phyloP scores from a whole-genome alignment of 495 filamentous ascomycete species.

The Thermothielavioides terrestris region DNA sequence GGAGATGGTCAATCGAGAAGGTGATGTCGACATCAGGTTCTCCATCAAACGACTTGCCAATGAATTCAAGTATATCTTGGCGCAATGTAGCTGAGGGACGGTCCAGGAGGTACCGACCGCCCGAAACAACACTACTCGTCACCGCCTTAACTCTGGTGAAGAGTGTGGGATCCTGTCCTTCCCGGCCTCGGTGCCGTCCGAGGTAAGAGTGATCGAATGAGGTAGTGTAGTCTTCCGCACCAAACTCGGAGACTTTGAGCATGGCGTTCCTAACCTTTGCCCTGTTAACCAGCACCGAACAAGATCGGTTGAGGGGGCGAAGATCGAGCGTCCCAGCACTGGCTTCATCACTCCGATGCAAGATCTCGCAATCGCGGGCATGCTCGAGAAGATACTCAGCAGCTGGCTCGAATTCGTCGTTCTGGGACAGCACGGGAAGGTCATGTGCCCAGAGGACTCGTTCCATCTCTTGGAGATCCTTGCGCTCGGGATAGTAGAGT shows the following conservation, averaged over 20 bases:
- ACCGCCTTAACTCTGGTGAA: neutral
- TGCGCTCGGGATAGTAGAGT: slow-evolving; percentile 23
- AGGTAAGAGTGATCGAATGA: slow-evolving; percentile 29
- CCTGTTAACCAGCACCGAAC: slow-evolving; percentile 25
- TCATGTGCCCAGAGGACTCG: slow-evolving; percentile 13
- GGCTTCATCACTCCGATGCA: neutral
- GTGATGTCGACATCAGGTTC: neutral
- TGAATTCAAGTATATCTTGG: neutral
- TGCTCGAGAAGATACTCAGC: slow-evolving; percentile 1
- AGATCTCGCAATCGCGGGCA: slow-evolving; percentile 3
- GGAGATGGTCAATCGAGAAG: slow-evolving; percentile 5
- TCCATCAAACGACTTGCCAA: slow-evolving; percentile 1
- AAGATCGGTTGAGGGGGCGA: neutral
- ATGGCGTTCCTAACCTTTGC: slow-evolving; percentile 39
- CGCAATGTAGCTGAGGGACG: neutral
- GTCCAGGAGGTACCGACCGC: neutral
- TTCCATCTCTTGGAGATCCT: slow-evolving; percentile 20
- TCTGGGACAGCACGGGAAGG: slow-evolving; percentile 43
- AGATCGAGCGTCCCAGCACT: neutral
- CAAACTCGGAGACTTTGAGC: slow-evolving; percentile 44
- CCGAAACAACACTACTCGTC: neutral
- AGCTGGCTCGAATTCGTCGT: slow-evolving; percentile 36
- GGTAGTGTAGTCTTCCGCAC: slow-evolving; percentile 39
- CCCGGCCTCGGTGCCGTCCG: neutral
- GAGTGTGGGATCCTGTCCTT: neutral